Conservation (phyloP, 495 filamentous ascomycete species). For the Bacidia gigantensis region DNA sequence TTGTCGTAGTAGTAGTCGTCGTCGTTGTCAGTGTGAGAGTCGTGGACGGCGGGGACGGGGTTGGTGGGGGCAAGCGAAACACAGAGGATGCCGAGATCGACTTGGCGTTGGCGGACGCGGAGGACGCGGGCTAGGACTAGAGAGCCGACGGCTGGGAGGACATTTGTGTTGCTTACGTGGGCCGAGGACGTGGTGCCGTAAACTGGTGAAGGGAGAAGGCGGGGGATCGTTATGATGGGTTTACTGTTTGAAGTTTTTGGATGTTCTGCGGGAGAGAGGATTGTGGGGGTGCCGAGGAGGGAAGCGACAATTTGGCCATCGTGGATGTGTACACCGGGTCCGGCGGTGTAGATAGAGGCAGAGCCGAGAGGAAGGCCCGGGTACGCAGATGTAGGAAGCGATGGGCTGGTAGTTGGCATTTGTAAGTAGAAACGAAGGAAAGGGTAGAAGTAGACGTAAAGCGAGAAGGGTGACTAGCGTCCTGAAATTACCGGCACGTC, state of each 20-base stretch:
- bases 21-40: not conserved
- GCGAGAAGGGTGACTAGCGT: not conserved
- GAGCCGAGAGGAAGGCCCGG: constrained; percentile 72
- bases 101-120: constrained; percentile 70
- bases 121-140: constrained; percentile 73
- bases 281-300: constrained; percentile 40
- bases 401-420: constrained; percentile 4
- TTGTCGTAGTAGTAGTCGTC: constrained; percentile 8
- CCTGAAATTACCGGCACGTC: no score
- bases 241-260: constrained; percentile 28
- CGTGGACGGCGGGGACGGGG: not conserved
- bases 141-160: constrained; percentile 67
- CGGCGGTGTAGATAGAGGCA: constrained; percentile 46
- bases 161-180: constrained; percentile 42
- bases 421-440: not conserved
- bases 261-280: constrained; percentile 22
- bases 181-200: constrained; percentile 18
- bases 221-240: constrained; percentile 23
- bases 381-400: constrained; percentile 17
- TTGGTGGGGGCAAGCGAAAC: not conserved
- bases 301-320: constrained; percentile 59
- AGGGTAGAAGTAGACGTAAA: not conserved
- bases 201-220: constrained; percentile 24
- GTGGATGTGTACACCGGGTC: constrained; percentile 72
- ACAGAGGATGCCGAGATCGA: constrained; percentile 54